Base-by-base conservation (phyloP, 1,284 basidiomycete genomes). In the Ceratobasidium sp. region DNA sequence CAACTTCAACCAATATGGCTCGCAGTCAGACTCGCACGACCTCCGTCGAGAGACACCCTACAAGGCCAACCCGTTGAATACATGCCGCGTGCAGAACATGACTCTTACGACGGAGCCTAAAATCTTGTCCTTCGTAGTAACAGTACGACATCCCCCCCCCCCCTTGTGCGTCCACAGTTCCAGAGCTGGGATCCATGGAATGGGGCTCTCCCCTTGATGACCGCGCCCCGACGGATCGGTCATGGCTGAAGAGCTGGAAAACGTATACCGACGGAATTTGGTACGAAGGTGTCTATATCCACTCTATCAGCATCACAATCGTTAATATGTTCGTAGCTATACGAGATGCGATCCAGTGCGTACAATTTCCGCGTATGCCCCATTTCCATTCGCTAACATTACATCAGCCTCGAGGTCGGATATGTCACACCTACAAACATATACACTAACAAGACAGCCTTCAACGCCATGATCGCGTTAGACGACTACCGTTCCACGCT, bases 61-160 rank as follows among this genome's bases (percentile, higher is more conserved):
- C 31, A 53, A 53, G 19, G 64, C 64, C 43, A 48, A 66, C 14
- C 64, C 64, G 11, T 24, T 66, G 24, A 24, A 66, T 22, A 54
- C 13, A 37, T 66, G 64, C n/a, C 62, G 19, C 8, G 62, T 64
- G 4, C 62, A 64, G n/a, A 64, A 16, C 41, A 64, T 64, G 62
- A 19, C 62, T 1, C 29, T 64, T 6, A 64, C 48, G 3, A 64
- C 49, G 41, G 62, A 64, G 27, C 62, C 62, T 19, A 64, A 34
- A 11, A 64, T 64, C 11, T 5, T 64, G 31, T n/a, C 62, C 7
- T 64, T 64, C 31, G 37, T 22, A 6, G 27, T 64, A 22, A 27
- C 62, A 13, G 62, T 64, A 22, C 1, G 62, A 49, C 5, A 27
- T n/a, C n/a, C n/a, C n/a, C n/a, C n/a, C n/a, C n/a, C n/a, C n/a